A percentile compares a stretch with the other conserved stretches of the same genome.
Evolutionary conservation across 208 protist species (phyloP).

Genomic region (Jaenimonas drosophilae): DNA sequence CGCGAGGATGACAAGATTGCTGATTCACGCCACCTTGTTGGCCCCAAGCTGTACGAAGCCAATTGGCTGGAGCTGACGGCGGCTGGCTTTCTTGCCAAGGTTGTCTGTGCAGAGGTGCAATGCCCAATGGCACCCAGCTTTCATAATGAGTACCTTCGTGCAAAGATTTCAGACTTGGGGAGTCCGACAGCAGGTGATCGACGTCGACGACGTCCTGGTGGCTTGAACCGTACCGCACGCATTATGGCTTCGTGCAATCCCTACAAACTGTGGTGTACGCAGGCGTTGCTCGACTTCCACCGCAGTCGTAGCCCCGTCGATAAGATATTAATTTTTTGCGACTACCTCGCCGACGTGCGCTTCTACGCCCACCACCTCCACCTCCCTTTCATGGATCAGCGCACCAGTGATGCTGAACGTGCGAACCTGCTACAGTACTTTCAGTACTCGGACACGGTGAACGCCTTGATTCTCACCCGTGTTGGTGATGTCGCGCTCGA

Average conservation of each 20-base stretch:
- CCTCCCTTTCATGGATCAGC: slow-evolving; percentile 81
- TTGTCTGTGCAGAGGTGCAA: slow-evolving; percentile 97
- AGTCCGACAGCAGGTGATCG: slow-evolving; percentile 2
- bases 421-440: slow-evolving; percentile 80
- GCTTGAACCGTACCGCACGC: slow-evolving; percentile 3
- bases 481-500: slow-evolving; percentile 97
- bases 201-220: neutral
- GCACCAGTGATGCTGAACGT: slow-evolving; percentile 75
- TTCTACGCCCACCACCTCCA: slow-evolving; percentile 78
- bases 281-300: slow-evolving; percentile 95
- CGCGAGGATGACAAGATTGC: slow-evolving; percentile 98
- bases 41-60: slow-evolving; percentile 99
- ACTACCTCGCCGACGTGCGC: slow-evolving; percentile 74
- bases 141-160: slow-evolving; percentile 33
- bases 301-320: slow-evolving; percentile 85
- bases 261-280: slow-evolving; percentile 85
- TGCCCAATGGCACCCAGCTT: slow-evolving; percentile 91
- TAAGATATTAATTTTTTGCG: slow-evolving; percentile 91
- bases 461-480: slow-evolving; percentile 96
- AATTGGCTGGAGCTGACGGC: slow-evolving; percentile 98
- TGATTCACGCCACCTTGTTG: slow-evolving; percentile 98
- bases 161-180: slow-evolving; percentile 8
- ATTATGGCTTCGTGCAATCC: slow-evolving; percentile 81
- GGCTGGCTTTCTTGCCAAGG: slow-evolving; percentile 94
- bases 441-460: slow-evolving; percentile 60